Percentiles rank a stretch among this genome's conserved stretches.
phyloP scores from a whole-genome alignment of 441 rosid genomes.

The Bocquillonia castaneifolia region DNA sequence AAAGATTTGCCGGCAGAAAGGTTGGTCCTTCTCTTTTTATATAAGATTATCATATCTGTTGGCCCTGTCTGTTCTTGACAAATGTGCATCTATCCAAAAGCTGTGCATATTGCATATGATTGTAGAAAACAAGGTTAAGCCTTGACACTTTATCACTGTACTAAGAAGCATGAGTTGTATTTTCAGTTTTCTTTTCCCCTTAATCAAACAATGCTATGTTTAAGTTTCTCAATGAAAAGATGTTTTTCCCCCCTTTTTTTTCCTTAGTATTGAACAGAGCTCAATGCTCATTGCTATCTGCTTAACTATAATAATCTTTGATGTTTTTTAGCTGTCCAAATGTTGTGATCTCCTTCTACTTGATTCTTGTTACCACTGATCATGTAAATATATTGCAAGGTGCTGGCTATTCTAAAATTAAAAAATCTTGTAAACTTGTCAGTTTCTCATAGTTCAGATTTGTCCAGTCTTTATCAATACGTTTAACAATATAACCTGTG shows the following conservation, averaged over 20 bases:
- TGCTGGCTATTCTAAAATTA: constrained; percentile 3
- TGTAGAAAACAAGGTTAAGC: not conserved
- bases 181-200: not conserved
- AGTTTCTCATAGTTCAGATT: not conserved
- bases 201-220: not conserved
- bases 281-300: not conserved
- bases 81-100: not conserved
- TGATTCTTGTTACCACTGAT: not conserved
- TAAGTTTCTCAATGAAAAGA: not conserved
- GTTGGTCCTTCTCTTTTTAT: constrained; percentile 27
- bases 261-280: no score
- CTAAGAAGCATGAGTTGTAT: not conserved
- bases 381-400: not conserved
- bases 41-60: not conserved
- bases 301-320: not conserved
- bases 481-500: constrained; percentile 1
- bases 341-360: not conserved
- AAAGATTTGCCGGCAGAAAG: constrained; percentile 69
- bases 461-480: not conserved
- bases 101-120: not conserved
- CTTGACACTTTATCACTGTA: not conserved
- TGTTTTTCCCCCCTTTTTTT: not conserved
- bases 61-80: not conserved
- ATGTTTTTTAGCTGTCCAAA: not conserved
- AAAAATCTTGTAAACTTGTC: not conserved